Evolutionary conservation across 305 asterid genomes (phyloP).

Genomic region (Solanum aculeatissimum): DNA sequence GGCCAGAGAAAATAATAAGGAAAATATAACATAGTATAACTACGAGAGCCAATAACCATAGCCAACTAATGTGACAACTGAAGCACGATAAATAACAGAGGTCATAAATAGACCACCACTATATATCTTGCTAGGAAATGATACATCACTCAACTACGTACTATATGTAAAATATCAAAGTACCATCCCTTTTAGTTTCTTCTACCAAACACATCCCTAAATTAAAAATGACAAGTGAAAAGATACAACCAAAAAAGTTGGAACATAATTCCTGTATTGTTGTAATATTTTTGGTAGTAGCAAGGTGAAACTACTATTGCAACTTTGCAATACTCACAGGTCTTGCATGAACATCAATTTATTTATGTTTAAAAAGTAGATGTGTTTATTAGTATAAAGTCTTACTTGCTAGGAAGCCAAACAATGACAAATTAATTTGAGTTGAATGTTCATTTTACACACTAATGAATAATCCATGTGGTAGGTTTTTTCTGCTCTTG

Average conservation of each 20-base stretch:
- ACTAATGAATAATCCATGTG: neutral
- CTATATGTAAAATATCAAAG: neutral
- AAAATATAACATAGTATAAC: too few species aligned
- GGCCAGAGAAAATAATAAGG: too few species aligned
- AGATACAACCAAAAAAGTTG: neutral
- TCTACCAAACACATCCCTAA: neutral
- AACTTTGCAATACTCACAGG: conserved; percentile 17
- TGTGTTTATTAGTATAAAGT: neutral
- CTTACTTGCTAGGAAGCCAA: neutral
- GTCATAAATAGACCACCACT: too few species aligned
- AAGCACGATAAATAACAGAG: too few species aligned
- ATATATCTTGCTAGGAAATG: too few species aligned
- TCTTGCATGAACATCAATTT: conserved; percentile 13
- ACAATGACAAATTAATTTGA: neutral
- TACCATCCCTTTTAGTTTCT: neutral
- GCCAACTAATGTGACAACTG: too few species aligned
- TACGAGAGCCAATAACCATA: too few species aligned
- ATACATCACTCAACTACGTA: too few species aligned
- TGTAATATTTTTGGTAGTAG: neutral
- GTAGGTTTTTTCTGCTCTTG: neutral
- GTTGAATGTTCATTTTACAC: neutral
- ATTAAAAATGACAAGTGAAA: neutral
- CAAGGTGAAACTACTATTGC: conserved; percentile 1
- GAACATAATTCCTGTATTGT: neutral
- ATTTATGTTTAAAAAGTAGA: neutral